Base-by-base conservation (phyloP, 2,329 filamentous ascomycete genomes). In the Penicillium fuscoglaucum region DNA sequence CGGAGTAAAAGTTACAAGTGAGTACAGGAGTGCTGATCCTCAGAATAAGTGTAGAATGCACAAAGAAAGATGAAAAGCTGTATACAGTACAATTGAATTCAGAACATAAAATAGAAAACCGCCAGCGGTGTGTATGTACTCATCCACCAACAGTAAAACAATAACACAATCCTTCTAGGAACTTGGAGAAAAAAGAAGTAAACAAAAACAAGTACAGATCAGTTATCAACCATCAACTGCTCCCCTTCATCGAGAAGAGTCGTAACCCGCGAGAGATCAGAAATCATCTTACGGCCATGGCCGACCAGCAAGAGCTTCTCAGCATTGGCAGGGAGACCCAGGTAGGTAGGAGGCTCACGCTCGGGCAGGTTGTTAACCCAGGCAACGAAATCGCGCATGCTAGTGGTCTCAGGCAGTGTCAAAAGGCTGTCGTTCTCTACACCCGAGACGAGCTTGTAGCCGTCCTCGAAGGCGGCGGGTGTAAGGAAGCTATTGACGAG, bases 331-430 rank as follows among this genome's bases (percentile, higher is more conserved):
- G 95, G 95, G 66, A 99, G 78, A 24, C 95, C 96, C 17, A 99
- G 82, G 72, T 96, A 99, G 0, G 92, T 96, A 5, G 95, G 95
- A 29, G 96, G 96, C 76, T 99, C 95, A 68, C 95, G 87, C 82
- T 99, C 95, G 0, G 95, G 95, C 61, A 99, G 81, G 60, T 86
- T 86, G 68, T 96, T 90, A 61, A 99, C 91, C 96, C 96, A 99
- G 39, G 84, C 83, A 76, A 89, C 88, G 73, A 98, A 98, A 70
- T 96, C 91, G 62, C 88, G 86, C 72, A 96, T 85, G 49, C 86
- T 87, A 1, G 93, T 97, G 43, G 90, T 89, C 45, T 85, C 84
- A 0, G 95, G 95, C 48, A 97, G 87, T 17, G 86, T 81, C 17
- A 98, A 82, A 31, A 84, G 83, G 29, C 84, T 79, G 48, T 84